Evolutionary conservation across 371 early-diverging fungal species (phyloP).

Genomic region (Mucor piriformis): DNA sequence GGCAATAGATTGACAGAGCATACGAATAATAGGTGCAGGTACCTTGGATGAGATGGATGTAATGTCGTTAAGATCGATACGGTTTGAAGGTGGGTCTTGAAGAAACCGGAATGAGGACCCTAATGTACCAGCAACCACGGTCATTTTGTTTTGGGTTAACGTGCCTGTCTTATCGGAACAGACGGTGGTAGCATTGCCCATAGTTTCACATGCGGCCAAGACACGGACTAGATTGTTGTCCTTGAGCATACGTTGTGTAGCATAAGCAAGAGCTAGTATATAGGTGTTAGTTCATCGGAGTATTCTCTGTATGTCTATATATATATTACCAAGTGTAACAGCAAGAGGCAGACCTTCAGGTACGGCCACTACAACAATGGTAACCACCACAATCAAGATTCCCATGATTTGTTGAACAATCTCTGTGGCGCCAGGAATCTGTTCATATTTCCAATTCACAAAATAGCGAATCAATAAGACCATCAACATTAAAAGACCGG

Average conservation of each 20-base stretch:
- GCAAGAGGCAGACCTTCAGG: conserved; percentile 83
- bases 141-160: conserved; percentile 90
- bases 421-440: conserved; percentile 36
- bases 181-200: conserved; percentile 92
- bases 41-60: conserved; percentile 29
- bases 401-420: conserved; percentile 60
- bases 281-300: no score
- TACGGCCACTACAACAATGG: conserved; percentile 81
- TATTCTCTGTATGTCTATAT: not conserved
- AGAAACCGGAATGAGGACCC: conserved; percentile 52
- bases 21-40: conserved; percentile 42
- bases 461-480: conserved; percentile 67
- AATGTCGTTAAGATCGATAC: conserved; percentile 45
- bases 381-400: conserved; percentile 73
- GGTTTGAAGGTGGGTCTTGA: conserved; percentile 35
- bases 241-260: conserved; percentile 81
- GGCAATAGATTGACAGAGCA: conserved; percentile 69
- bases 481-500: conserved; percentile 69
- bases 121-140: conserved; percentile 75
- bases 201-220: conserved; percentile 90
- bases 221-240: conserved; percentile 92
- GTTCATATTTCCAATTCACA: conserved; percentile 36
- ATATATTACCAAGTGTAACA: conserved; percentile 58
- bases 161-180: conserved; percentile 95
- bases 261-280: conserved; percentile 79